phyloP scores from a whole-genome alignment of 305 asterid genomes.

The Fraxinus paxiana region DNA sequence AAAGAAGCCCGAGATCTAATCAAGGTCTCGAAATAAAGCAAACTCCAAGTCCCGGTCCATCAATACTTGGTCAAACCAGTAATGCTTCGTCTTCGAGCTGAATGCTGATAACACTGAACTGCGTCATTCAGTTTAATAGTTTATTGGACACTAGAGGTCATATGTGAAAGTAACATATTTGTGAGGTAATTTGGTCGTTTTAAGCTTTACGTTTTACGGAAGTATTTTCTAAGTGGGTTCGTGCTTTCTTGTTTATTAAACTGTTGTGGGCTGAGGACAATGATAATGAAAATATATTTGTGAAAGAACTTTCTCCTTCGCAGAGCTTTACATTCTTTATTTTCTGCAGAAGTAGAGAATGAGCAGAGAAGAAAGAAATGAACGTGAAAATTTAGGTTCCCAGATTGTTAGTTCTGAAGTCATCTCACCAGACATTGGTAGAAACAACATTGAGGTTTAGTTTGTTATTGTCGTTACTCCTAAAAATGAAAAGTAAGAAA shows the following conservation, averaged over 20 bases:
- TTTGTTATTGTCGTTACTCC: background rate
- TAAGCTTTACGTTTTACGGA: background rate
- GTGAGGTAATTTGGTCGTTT: background rate
- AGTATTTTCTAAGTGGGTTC: background rate
- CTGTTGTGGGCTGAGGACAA: background rate
- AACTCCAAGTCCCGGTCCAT: conserved; percentile 35
- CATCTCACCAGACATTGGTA: background rate
- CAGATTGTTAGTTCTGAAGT: background rate
- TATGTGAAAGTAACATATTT: background rate
- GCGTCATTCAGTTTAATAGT: background rate
- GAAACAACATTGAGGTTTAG: background rate
- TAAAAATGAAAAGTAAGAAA: too few relatives aligned
- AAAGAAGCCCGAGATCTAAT: conserved; percentile 29
- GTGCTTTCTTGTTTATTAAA: background rate
- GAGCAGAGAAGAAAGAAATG: background rate
- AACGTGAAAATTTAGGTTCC: background rate
- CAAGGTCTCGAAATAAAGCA: conserved; percentile 36
- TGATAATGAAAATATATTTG: background rate
- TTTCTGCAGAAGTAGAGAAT: background rate
- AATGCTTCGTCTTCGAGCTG: conserved; percentile 26
- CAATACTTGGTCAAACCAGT: conserved; percentile 31
- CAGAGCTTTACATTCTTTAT: background rate
- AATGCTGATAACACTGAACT: background rate
- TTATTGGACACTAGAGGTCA: background rate
- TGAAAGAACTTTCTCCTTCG: background rate